Percentiles rank a stretch among this genome's conserved stretches.
phyloP scores from a whole-genome alignment of 2,329 filamentous ascomycete species.

The Fusarium fujikuroi region DNA sequence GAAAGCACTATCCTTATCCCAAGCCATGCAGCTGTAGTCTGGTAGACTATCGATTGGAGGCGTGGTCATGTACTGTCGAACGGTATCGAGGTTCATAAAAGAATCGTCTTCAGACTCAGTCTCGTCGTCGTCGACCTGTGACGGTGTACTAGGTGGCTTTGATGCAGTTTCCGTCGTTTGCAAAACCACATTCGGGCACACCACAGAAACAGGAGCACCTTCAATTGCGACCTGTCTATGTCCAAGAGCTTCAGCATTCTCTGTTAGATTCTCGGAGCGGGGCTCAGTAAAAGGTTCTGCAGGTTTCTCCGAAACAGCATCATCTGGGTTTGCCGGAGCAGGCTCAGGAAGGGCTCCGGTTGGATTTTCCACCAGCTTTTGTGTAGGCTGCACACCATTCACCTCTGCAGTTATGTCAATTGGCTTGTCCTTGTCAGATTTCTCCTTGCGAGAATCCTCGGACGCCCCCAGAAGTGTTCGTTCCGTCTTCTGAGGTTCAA shows the following conservation, averaged over 20 bases:
- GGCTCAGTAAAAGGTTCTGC: not conserved
- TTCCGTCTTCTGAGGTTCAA: conserved; percentile 1
- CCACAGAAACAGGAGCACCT: not conserved
- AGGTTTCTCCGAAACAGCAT: not conserved
- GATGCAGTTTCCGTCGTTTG: conserved; percentile 47
- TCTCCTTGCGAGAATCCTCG: not conserved
- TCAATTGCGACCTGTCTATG: conserved; percentile 1
- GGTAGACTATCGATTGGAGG: conserved; percentile 66
- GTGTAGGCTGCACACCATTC: not conserved
- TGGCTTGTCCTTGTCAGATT: not conserved
- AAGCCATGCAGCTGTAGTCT: conserved; percentile 57
- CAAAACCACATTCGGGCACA: conserved; percentile 28
- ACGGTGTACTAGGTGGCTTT: conserved; percentile 59
- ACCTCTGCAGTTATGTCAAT: not conserved
- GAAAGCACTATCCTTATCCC: conserved; percentile 60
- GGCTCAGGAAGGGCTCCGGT: not conserved
- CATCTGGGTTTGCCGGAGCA: not conserved
- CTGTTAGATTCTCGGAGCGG: not conserved
- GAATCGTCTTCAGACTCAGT: conserved; percentile 66
- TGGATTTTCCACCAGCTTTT: not conserved
- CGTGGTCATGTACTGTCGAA: conserved; percentile 63
- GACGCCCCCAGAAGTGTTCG: conserved; percentile 1
- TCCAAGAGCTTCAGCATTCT: not conserved
- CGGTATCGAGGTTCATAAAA: conserved; percentile 59
- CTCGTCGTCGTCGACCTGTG: conserved; percentile 62